Base-by-base conservation (phyloP, 768 basidiomycete species). In the Steccherinum ochraceum region DNA sequence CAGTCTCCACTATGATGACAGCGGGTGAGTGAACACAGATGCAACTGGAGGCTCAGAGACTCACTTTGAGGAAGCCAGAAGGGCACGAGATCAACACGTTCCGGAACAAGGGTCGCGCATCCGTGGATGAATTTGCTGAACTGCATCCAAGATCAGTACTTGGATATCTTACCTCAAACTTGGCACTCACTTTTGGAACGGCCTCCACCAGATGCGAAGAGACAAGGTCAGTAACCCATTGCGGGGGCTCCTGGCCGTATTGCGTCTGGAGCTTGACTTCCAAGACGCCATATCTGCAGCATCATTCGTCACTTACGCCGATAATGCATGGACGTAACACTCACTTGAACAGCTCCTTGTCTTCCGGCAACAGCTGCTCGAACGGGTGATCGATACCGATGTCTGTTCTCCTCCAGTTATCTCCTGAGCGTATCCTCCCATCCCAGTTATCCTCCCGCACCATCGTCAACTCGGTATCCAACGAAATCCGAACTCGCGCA, bases 181-280 rank as follows among this genome's bases (percentile, higher is more conserved):
- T 16, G 30, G 42, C 25, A 12, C 86, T 89, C 76, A 98, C 98
- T 71, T 98, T 98, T 26, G 96, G 96, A 1, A 99, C 92, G 12
- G 94, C 93, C 67, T 97, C 96, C 16, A 98, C 95, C 4, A 98
- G 71, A 68, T 98, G 93, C 24, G 89, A 92, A 59, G 87, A 83
- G 20, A 98, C 93, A n/a, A 99, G 81, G 50, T 98, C 95, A 4
- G 84, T 83, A 16, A 98, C 92, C 96, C 96, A 99, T 63, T 86
- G 74, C 0, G 95, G 95, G 3, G 96, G 94, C 64, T 96, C 82
- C 65, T 97, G 94, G 0, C 96, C 96, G 54, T 86, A 77, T 62
- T 97, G 93, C 2, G 94, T 98, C 69, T 98, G 94, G 21, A 98
- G 71, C 71, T 99, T 99, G 61, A 99, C 93, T 68, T 99, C 96